Conservation (phyloP, 2,329 filamentous ascomycete genomes). For the Colletotrichum neosansevieriae region DNA sequence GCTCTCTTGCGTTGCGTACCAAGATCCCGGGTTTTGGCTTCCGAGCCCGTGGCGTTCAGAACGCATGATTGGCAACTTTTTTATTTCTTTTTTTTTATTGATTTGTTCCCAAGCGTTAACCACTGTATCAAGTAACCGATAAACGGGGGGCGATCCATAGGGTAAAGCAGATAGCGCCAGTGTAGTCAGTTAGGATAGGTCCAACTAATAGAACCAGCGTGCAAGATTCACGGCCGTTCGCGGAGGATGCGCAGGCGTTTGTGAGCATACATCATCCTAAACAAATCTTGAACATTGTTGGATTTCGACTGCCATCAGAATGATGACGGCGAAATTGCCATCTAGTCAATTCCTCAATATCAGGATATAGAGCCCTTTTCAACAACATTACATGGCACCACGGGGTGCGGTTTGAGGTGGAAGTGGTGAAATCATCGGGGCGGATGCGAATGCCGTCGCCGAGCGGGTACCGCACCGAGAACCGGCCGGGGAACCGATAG, state of each 20-base stretch:
- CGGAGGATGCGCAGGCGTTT: too few species aligned
- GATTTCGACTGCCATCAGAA: too few species aligned
- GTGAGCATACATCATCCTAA: too few species aligned
- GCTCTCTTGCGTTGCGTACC: conserved; percentile 78
- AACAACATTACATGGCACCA: neutral
- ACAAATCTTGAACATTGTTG: too few species aligned
- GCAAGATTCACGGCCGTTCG: too few species aligned
- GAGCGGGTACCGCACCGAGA: conserved; percentile 38
- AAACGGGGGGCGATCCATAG: neutral
- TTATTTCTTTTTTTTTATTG: neutral
- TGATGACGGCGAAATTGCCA: too few species aligned
- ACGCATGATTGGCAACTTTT: neutral
- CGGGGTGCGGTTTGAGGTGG: neutral
- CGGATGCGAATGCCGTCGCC: conserved; percentile 36
- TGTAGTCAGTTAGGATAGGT: too few species aligned
- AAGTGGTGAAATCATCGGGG: conserved; percentile 26
- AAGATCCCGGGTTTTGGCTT: conserved; percentile 59
- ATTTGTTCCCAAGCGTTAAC: neutral
- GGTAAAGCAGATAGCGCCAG: neutral
- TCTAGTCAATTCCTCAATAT: too few species aligned
- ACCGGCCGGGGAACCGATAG: conserved; percentile 33
- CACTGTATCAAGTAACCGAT: neutral
- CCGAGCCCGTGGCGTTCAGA: conserved; percentile 45
- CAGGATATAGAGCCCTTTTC: neutral
- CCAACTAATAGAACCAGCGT: neutral